Evolutionary conservation across 2,329 filamentous ascomycete species (phyloP), one percentile per base, ranked within the genome.

Genomic region (Colletotrichum magnum): DNA sequence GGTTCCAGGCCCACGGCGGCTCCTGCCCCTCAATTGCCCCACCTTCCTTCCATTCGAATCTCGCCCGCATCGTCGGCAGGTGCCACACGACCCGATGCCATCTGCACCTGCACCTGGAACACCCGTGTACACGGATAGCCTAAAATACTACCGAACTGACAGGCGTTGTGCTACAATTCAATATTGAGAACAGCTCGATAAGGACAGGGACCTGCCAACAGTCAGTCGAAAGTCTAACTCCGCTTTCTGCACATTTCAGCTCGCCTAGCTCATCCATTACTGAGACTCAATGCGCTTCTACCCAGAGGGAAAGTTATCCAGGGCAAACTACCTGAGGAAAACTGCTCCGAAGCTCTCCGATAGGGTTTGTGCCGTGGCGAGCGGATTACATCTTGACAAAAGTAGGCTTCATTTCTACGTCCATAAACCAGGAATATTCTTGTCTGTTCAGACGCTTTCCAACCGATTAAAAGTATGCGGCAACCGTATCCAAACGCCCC

Each of bases 401-500:
- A 54, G 16, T 41, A 48, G 15, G 43, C 21, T 45, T 52, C 3
- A 12, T 32, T 24, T 61, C 24, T 56, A 57, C 26, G 32, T 53
- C 32, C 21, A 50, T 6, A 47, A 66, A 56, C 50, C 52, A 57
- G 60, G 52, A 41, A 60, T 13, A 66, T 61, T 66, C 62, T 60
- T 57, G 16, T 57, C 39, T 32, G 12, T 60, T 28, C 32, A 69
- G 62, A 60, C 56, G 50, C 62, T 66, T 60, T 51, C 50, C 66
- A 56, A 21, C 56, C 66, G 43, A 32, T 64, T 57, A 52, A 51
- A 52, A 47, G 50, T 47, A 51, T 57, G 51, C 26, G 18, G 43
- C 56, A 45, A 57, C 66, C 62, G 32, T 21, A 66, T 45, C 62
- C 56, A 69, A 66, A 69, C 66, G 66, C 66, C 66, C 45, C 66